phyloP scores from a whole-genome alignment of 148 eudicot species.

The Suaeda aralocaspica region DNA sequence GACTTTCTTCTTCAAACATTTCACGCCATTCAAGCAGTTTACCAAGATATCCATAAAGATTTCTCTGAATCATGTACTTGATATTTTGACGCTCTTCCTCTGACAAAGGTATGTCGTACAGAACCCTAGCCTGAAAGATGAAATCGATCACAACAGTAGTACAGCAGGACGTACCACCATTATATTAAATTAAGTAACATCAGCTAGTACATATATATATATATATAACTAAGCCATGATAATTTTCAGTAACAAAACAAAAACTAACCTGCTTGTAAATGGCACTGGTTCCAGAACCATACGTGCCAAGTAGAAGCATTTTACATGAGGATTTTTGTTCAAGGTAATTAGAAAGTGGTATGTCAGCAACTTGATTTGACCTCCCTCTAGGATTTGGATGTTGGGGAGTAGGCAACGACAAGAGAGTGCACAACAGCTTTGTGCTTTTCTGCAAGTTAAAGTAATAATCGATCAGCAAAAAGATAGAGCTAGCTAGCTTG shows the following conservation, averaged over 20 bases:
- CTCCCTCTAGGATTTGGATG: slow-evolving; percentile 24
- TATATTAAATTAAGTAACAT: too few species aligned
- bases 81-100: slow-evolving; percentile 61
- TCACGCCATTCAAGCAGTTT: slow-evolving; percentile 76
- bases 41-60: slow-evolving; percentile 57
- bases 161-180: too few species aligned
- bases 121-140: slow-evolving; percentile 64
- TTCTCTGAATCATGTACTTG: slow-evolving; percentile 64
- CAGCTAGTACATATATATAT: too few species aligned
- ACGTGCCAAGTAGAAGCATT: slow-evolving; percentile 64
- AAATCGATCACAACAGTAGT: too few species aligned
- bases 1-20: slow-evolving; percentile 58
- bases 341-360: slow-evolving; percentile 15
- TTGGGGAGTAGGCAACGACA: slow-evolving; percentile 68
- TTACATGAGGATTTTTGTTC: slow-evolving; percentile 37
- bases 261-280: slow-evolving; percentile 79
- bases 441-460: slow-evolving; percentile 48
- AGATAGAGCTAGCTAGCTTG: too few species aligned
- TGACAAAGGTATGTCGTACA: slow-evolving; percentile 59
- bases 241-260: too few species aligned
- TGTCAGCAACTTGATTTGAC: slow-evolving; percentile 22
- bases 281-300: slow-evolving; percentile 81
- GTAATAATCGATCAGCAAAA: neutral
- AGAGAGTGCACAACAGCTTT: slow-evolving; percentile 44
- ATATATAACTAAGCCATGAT: too few species aligned